A percentile compares a stretch with the other conserved stretches of the same genome.
Evolutionary conservation across 176 grass and related monocot genomes (phyloP).

Genomic region (Paspalum vaginatum): DNA sequence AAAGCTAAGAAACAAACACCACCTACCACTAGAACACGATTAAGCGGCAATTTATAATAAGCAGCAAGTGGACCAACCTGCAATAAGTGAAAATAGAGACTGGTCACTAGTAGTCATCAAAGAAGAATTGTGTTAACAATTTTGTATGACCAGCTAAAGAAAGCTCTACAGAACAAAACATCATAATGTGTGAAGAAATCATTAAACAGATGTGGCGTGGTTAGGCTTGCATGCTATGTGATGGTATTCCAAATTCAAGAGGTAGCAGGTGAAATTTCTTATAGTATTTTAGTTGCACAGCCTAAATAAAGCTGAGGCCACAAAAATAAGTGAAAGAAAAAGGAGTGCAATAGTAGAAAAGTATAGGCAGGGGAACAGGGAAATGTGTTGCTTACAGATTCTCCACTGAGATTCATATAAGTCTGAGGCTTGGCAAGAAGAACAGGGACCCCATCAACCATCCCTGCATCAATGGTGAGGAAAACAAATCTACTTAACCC

Average conservation of each 20-base stretch:
- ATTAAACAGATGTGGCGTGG: conserved; percentile 10
- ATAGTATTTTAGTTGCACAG: not conserved
- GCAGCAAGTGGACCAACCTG: conserved; percentile 83
- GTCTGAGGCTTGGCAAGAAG: conserved; percentile 89
- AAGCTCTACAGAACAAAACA: conserved; percentile 1
- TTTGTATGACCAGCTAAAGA: not conserved
- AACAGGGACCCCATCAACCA: conserved; percentile 65
- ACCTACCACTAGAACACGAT: conserved; percentile 73
- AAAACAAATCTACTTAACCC: conserved; percentile 7
- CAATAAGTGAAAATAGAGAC: conserved; percentile 34
- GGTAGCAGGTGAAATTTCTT: conserved; percentile 2
- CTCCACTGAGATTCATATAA: conserved; percentile 93
- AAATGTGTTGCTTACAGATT: conserved; percentile 69
- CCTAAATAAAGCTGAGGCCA: conserved; percentile 3
- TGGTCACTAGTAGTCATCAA: conserved; percentile 10
- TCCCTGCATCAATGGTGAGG: conserved; percentile 55
- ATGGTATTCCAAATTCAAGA: conserved; percentile 16
- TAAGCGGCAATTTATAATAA: conserved; percentile 86
- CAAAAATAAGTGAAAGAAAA: conserved; percentile 29
- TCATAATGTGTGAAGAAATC: not conserved
- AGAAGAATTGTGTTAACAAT: not conserved
- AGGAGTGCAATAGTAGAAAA: not conserved
- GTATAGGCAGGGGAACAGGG: not conserved
- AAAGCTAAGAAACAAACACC: conserved; percentile 27
- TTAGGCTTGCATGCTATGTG: not conserved